Conservation (phyloP, 2,329 filamentous ascomycete species). For the Lachnellula occidentalis region DNA sequence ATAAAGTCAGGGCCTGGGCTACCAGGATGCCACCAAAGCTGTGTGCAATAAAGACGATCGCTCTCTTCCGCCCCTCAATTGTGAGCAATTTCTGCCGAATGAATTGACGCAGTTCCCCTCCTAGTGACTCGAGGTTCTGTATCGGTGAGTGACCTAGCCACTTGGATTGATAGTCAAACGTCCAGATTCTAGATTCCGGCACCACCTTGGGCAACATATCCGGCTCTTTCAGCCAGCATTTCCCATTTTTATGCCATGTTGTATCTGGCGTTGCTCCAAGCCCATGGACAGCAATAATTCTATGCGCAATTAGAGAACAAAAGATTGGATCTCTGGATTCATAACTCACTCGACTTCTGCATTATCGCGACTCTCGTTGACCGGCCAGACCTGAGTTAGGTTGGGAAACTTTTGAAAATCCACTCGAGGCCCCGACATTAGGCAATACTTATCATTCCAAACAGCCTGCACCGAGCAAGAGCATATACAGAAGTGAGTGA, state of each 20-base stretch:
- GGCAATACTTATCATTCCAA: no score
- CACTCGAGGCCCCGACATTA: neutral
- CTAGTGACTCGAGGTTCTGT: neutral
- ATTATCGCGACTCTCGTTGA: neutral
- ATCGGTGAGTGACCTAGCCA: neutral
- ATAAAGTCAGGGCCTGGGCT: neutral
- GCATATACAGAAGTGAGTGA: no score
- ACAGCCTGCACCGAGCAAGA: no score
- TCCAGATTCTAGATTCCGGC: neutral
- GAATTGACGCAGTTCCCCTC: neutral
- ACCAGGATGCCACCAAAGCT: conserved; percentile 3
- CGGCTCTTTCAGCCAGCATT: neutral
- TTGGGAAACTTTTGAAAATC: neutral
- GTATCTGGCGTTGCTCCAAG: neutral
- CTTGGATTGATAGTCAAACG: neutral
- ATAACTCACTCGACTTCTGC: neutral
- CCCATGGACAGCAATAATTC: neutral
- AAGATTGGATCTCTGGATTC: neutral
- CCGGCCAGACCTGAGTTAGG: neutral
- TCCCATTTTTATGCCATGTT: neutral
- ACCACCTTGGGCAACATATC: neutral
- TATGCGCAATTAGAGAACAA: neutral
- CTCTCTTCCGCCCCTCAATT: neutral
- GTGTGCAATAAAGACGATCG: neutral
- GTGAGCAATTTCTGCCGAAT: neutral